phyloP scores from a whole-genome alignment of 768 basidiomycete species.

The Neoboletus subvelutipes region DNA sequence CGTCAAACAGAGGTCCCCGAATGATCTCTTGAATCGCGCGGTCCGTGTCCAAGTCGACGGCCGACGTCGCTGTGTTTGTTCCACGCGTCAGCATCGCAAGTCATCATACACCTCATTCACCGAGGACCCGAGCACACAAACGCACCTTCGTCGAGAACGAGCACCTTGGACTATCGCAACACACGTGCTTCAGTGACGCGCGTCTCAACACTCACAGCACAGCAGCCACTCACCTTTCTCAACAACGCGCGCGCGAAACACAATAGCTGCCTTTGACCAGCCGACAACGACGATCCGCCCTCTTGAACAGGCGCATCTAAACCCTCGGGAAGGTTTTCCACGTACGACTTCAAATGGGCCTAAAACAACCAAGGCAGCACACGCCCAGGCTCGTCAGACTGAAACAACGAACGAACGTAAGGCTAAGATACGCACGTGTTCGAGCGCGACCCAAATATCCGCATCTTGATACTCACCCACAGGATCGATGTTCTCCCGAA shows the following conservation, averaged over 20 bases:
- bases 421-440: too few relatives aligned
- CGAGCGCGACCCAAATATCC: too few relatives aligned
- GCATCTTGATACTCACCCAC: slow-evolving; percentile 49
- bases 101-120: too few relatives aligned
- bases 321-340: slow-evolving; percentile 65
- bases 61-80: slow-evolving; percentile 68
- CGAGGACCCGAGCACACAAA: background rate
- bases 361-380: slow-evolving; percentile 22
- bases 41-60: slow-evolving; percentile 92
- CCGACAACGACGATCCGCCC: slow-evolving; percentile 77
- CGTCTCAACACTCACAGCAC: background rate
- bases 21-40: slow-evolving; percentile 87
- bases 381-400: background rate
- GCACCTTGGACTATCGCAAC: slow-evolving; percentile 63
- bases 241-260: slow-evolving; percentile 88
- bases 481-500: slow-evolving; percentile 90
- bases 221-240: slow-evolving; percentile 50
- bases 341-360: slow-evolving; percentile 67
- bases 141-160: slow-evolving; percentile 90
- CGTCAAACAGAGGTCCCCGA: slow-evolving; percentile 69
- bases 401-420: too few relatives aligned
- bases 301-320: slow-evolving; percentile 75
- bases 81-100: background rate
- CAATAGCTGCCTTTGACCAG: slow-evolving; percentile 84
- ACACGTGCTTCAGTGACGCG: background rate